These are phyloP conservation scores for Oryza punctata DNA, from an alignment of 176 grass and related monocot genomes.

Conservation along the genomic window DNA sequence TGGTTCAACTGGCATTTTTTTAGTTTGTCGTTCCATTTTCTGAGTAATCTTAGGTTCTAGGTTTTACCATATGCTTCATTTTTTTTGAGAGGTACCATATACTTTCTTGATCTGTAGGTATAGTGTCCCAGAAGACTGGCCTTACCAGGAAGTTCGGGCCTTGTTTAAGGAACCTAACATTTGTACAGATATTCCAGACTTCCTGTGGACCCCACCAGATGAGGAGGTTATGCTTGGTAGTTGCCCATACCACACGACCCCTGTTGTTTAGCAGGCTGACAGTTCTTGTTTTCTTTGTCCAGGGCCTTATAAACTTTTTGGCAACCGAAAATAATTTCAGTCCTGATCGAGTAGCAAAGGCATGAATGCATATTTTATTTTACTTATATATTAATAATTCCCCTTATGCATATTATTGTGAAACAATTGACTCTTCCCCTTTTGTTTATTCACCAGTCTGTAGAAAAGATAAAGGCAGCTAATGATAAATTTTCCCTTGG, in stretches of 20 bases:
- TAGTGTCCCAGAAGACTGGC: conserved; percentile 89
- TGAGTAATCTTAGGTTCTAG: conserved; percentile 20
- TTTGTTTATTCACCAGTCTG: conserved; percentile 49
- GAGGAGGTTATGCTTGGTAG: conserved; percentile 56
- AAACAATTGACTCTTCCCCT: conserved; percentile 24
- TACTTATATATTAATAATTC: conserved; percentile 22
- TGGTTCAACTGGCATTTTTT: background rate
- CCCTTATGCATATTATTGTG: background rate
- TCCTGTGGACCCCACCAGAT: conserved; percentile 66
- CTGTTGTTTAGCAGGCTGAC: conserved; percentile 33
- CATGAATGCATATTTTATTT: conserved; percentile 30
- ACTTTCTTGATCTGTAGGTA: conserved; percentile 52
- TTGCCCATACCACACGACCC: conserved; percentile 4
- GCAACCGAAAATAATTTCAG: conserved; percentile 85
- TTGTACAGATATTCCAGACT: conserved; percentile 62
- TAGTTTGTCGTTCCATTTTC: background rate
- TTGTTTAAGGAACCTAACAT: conserved; percentile 88
- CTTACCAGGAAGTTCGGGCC: conserved; percentile 77
- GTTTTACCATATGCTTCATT: background rate
- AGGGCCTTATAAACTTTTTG: conserved; percentile 80
- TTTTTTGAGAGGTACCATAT: background rate
- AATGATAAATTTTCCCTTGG: conserved; percentile 61
- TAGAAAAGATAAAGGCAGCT: conserved; percentile 80
- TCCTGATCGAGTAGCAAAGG: conserved; percentile 79
- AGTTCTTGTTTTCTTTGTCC: conserved; percentile 19